Conservation (phyloP, 2,329 filamentous ascomycete genomes). For the Madurella fahalii region DNA sequence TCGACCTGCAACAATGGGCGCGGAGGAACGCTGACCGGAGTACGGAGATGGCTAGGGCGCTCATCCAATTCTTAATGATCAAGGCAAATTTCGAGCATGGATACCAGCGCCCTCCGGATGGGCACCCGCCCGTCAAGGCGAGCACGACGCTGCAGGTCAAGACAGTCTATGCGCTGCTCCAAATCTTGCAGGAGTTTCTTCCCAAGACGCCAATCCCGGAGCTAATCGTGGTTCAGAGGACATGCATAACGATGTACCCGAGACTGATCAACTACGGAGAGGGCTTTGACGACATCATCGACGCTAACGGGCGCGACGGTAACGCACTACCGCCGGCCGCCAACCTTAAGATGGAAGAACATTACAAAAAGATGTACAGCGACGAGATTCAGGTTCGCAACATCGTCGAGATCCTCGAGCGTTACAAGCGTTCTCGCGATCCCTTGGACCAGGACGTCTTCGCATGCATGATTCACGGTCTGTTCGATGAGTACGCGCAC, state of each 20-base stretch:
- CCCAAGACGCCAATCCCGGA: constrained; percentile 59
- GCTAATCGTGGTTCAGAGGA: constrained; percentile 75
- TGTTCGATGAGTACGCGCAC: constrained; percentile 96
- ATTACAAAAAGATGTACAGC: constrained; percentile 97
- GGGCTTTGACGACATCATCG: constrained; percentile 86
- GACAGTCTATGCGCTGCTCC: constrained; percentile 75
- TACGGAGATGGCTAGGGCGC: constrained; percentile 62
- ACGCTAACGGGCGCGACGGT: constrained; percentile 75
- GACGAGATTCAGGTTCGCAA: constrained; percentile 81
- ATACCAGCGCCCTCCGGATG: constrained; percentile 66
- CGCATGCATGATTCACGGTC: constrained; percentile 95
- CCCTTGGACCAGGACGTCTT: constrained; percentile 89
- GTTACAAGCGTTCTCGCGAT: constrained; percentile 83
- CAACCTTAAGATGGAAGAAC: constrained; percentile 90
- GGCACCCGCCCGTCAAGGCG: constrained; percentile 50
- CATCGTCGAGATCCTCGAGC: constrained; percentile 77
- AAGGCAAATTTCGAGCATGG: constrained; percentile 79
- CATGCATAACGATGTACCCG: constrained; percentile 89
- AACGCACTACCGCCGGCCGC: constrained; percentile 75
- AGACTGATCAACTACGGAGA: constrained; percentile 95
- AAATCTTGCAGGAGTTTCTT: constrained; percentile 70
- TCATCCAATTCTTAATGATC: constrained; percentile 77
- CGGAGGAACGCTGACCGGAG: constrained; percentile 64
- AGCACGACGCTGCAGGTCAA: constrained; percentile 78
- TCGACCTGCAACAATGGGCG: constrained; percentile 79